Evolutionary conservation across 192 early-diverging fungal genomes (phyloP).

Genomic region (Podila epigama): DNA sequence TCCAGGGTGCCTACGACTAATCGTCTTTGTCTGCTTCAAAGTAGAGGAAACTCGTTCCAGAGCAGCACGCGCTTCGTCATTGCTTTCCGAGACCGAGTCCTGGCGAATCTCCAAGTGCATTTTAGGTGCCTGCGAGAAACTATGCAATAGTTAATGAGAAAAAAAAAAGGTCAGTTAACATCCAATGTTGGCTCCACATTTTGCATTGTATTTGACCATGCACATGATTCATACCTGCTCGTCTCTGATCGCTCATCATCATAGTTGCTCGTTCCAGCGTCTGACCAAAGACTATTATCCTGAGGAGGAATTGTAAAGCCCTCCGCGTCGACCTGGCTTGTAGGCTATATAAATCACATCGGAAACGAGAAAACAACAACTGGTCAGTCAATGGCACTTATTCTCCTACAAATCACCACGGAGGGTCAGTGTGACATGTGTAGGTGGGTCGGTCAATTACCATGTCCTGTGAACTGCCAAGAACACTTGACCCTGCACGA

Average conservation of each 20-base stretch:
- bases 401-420: neutral
- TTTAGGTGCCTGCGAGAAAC: slow-evolving; percentile 37
- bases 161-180: neutral
- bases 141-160: neutral
- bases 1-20: slow-evolving; percentile 37
- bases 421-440: neutral
- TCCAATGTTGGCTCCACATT: neutral
- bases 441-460: slow-evolving; percentile 9
- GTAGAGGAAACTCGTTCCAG: slow-evolving; percentile 38
- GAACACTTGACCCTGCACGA: slow-evolving; percentile 27
- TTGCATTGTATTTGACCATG: no score
- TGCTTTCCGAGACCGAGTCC: slow-evolving; percentile 32
- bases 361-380: neutral
- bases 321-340: slow-evolving; percentile 54
- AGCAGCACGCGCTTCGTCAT: slow-evolving; percentile 40
- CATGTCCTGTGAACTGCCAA: slow-evolving; percentile 27
- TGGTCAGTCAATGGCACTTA: no score
- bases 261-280: slow-evolving; percentile 34
- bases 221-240: slow-evolving; percentile 48
- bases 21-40: slow-evolving; percentile 38
- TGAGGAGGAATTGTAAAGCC: slow-evolving; percentile 62
- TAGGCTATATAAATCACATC: slow-evolving; percentile 24
- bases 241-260: slow-evolving; percentile 51
- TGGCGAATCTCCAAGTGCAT: slow-evolving; percentile 45
- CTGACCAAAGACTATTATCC: slow-evolving; percentile 51